A percentile compares a stretch with the other conserved stretches of the same genome.
These are phyloP conservation scores for Polygonum maritimum DNA, from an alignment of 148 eudicot species.

Conservation along the genomic window DNA sequence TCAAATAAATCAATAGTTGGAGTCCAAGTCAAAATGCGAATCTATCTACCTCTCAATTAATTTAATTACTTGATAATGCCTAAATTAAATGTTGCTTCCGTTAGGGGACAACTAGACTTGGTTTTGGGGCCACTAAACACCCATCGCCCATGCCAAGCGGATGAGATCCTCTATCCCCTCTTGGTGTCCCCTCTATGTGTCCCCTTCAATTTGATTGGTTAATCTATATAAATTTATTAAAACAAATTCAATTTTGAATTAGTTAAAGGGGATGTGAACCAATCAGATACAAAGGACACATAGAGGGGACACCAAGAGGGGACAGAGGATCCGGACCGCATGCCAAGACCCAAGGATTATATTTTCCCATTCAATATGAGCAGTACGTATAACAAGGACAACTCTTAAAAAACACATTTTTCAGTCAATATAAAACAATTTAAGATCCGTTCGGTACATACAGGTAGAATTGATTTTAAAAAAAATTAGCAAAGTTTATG, in stretches of 20 bases:
- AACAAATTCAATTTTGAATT: no score
- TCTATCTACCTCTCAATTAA: neutral
- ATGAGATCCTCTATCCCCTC: no score
- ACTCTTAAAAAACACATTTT: neutral
- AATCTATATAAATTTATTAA: no score
- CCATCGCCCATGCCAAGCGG: neutral
- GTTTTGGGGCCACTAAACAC: neutral
- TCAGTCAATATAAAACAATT: neutral
- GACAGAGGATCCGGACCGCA: no score
- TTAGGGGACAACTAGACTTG: neutral
- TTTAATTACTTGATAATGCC: neutral
- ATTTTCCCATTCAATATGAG: neutral
- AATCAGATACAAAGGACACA: no score
- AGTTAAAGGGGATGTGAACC: no score
- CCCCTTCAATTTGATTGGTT: no score
- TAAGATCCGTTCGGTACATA: no score
- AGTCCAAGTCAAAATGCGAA: neutral
- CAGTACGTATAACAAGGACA: neutral
- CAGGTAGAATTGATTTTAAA: no score
- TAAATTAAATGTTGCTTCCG: neutral
- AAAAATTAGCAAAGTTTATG: no score
- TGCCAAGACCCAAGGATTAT: neutral
- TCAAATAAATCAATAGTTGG: neutral
- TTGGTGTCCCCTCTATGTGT: no score
- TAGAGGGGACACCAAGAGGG: no score